Evolutionary conservation across 2,329 filamentous ascomycete genomes (phyloP).

Genomic region (Penicillium vulpinum): DNA sequence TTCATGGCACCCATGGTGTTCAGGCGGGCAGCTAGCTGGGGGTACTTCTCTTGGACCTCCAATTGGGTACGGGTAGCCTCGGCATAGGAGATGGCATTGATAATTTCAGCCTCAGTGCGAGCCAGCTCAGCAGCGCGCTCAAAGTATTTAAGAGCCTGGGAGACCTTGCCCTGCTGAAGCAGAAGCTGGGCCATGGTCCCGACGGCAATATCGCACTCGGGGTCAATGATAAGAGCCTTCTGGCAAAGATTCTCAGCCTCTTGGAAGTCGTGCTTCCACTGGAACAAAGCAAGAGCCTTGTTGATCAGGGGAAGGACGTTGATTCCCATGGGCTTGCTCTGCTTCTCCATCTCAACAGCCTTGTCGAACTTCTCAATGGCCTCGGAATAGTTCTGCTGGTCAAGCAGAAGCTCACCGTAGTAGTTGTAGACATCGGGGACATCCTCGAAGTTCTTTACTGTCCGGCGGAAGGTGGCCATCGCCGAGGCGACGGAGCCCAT

Average conservation of each 20-base stretch:
- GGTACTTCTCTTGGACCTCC: constrained; percentile 85
- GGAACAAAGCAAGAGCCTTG: constrained; percentile 95
- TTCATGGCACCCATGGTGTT: constrained; percentile 56
- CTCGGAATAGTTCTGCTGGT: constrained; percentile 93
- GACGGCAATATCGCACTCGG: constrained; percentile 97
- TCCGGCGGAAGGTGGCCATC: constrained; percentile 96
- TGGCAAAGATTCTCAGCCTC: constrained; percentile 96
- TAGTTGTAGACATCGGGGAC: constrained; percentile 99
- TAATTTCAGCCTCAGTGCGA: constrained; percentile 89
- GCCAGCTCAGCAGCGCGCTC: constrained; percentile 93
- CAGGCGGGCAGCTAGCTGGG: constrained; percentile 72
- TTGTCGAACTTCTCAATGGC: constrained; percentile 98
- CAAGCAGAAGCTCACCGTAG: constrained; percentile 93
- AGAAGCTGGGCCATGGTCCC: constrained; percentile 98
- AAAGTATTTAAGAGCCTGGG: constrained; percentile 93
- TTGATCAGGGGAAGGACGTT: constrained; percentile 98
- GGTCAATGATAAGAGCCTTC: constrained; percentile 96
- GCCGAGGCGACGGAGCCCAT: constrained; percentile 97
- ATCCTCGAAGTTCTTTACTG: constrained; percentile 97
- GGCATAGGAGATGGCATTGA: constrained; percentile 94
- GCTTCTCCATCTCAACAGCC: constrained; percentile 98
- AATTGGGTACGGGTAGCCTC: constrained; percentile 96
- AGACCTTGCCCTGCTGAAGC: constrained; percentile 95
- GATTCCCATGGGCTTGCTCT: constrained; percentile 89
- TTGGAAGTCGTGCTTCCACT: constrained; percentile 95